phyloP scores from a whole-genome alignment of 2,329 filamentous ascomycete species.

The Monosporascus sp. region DNA sequence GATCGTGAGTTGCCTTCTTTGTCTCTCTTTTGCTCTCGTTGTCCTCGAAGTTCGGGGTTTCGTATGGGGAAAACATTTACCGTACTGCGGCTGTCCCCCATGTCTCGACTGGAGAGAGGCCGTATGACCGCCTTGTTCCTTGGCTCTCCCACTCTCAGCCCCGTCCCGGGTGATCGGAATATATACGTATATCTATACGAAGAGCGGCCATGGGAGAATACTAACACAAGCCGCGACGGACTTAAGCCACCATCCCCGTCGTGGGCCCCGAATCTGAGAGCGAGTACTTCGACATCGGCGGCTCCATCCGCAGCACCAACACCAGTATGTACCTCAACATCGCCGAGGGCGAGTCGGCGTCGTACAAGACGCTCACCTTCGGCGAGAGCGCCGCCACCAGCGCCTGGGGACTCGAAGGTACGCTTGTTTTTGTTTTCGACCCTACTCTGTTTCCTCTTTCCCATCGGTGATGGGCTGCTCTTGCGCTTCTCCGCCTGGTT shows the following conservation, averaged over 20 bases:
- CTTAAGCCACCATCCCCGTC: constrained; percentile 35
- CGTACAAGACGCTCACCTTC: constrained; percentile 48
- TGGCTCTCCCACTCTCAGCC: not conserved
- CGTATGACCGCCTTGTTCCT: not conserved
- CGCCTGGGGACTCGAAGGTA: constrained; percentile 44
- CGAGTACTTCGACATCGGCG: constrained; percentile 44
- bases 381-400: constrained; percentile 34
- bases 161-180: not conserved
- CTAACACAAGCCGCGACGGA: too few relatives aligned
- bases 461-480: too few relatives aligned
- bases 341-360: constrained; percentile 35
- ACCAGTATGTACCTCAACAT: constrained; percentile 44
- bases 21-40: not conserved
- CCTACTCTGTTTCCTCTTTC: too few relatives aligned
- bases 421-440: not conserved
- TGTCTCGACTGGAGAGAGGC: too few relatives aligned
- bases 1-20: constrained; percentile 27
- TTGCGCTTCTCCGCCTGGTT: too few relatives aligned
- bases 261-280: constrained; percentile 45
- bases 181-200: too few relatives aligned
- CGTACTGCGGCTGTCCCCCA: too few relatives aligned
- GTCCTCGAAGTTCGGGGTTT: too few relatives aligned
- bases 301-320: constrained; percentile 44
- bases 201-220: too few relatives aligned
- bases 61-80: too few relatives aligned